Evolutionary conservation across 352 stramenopile species (phyloP).

Genomic region (Globisporangium cylindrosporum): DNA sequence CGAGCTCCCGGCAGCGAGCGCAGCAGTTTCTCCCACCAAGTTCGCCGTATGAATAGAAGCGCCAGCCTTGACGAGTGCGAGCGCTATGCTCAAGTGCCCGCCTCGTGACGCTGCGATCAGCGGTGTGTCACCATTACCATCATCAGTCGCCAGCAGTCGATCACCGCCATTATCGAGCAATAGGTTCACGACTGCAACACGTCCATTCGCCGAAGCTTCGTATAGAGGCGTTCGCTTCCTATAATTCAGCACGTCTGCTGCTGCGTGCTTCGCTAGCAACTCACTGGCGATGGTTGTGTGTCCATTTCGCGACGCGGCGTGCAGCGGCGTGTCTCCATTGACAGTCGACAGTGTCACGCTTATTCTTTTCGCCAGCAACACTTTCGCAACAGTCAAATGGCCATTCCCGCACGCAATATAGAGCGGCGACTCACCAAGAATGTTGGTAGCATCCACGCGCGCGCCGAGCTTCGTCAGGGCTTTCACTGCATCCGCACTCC

Average conservation of each 20-base stretch:
- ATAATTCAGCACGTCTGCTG: neutral
- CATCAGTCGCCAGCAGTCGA: neutral
- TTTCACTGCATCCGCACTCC: neutral
- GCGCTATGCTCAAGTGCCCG: neutral
- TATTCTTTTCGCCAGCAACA: neutral
- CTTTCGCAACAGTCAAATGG: neutral
- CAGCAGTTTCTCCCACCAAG: neutral
- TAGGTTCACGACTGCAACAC: neutral
- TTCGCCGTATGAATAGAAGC: neutral
- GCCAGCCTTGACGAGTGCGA: neutral
- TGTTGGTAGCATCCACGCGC: neutral
- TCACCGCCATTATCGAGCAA: neutral
- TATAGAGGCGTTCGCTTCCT: neutral
- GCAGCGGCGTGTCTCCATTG: neutral
- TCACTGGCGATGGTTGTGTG: neutral
- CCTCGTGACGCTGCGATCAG: neutral
- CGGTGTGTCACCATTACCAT: neutral
- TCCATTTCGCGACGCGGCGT: neutral
- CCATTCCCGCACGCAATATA: neutral
- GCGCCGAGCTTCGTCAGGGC: neutral
- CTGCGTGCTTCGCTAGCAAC: neutral
- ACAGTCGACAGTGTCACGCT: too few species aligned
- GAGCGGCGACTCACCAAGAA: neutral
- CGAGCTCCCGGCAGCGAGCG: conserved; percentile 2
- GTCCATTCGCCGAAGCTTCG: neutral